Evolutionary conservation across 371 early-diverging fungal genomes (phyloP), one percentile per base, ranked within the genome.

Genomic region (Funneliformis caledonium): DNA sequence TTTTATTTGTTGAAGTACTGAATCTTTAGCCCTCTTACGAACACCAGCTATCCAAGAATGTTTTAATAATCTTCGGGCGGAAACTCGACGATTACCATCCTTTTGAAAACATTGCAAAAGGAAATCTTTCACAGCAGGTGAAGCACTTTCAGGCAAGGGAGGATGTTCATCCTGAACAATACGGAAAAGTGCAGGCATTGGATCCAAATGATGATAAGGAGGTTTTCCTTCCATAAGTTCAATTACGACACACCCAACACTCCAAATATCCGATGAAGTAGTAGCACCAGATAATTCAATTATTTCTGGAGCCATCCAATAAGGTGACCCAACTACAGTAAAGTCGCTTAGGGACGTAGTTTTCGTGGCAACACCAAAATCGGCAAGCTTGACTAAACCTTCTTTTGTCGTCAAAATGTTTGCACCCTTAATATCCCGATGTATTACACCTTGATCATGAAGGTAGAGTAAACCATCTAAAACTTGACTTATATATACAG

Each of bases 401-500:
- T 93, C 87, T 82, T 94, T 95, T 2, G 95, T 94, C 10, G 93
- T 87, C 37, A 96, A 84, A 14, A 96, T 91, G 83, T 96, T 96
- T 83, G 93, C 94, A 10, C 93, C 93, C 82, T 98, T 98, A 82
- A 97, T 92, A 83, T 98, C 97, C 7, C 98, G 86, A 84, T 98
- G 97, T 64, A 97, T 93, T 42, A 97, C 95, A 61, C 93, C 94
- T 84, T 94, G 94, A 52, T 92, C 91, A 82, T 97, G 97, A 8
- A 97, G 86, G 82, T 96, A 97, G 4, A 87, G 78, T 52, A 97
- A 89, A 2, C 92, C 97, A 4, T 90, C 88, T 16, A 96, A 88
- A 42, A 95, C 92, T 86, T 97, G 97, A 0, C 87, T 87, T 2
- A 94, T 91, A 83, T 96, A 97, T 33, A 93, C 87, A 22, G 92